These are phyloP conservation scores for Chionographis japonica DNA, from an alignment of 106 monocot genomes.

Conservation along the genomic window DNA sequence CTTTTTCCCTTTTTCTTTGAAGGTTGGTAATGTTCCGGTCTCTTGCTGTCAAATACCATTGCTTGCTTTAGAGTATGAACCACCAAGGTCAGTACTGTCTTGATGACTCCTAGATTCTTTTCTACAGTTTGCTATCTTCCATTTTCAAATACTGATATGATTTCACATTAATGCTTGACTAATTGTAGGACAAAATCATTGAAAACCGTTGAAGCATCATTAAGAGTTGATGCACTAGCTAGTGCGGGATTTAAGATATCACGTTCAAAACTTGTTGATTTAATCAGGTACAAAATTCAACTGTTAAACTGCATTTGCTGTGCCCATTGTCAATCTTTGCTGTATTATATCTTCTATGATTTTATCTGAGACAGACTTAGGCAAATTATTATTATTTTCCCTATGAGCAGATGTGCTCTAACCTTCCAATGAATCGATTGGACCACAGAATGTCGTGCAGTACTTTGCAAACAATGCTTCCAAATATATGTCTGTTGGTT, in stretches of 20 bases:
- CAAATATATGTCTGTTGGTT: no score
- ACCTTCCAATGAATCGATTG: neutral
- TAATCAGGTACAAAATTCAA: conserved; percentile 61
- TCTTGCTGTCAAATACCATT: conserved; percentile 78
- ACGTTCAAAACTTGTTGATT: conserved; percentile 80
- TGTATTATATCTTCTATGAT: neutral
- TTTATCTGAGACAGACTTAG: neutral
- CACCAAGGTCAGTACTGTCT: conserved; percentile 61
- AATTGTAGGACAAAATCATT: conserved; percentile 66
- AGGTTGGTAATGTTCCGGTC: conserved; percentile 88
- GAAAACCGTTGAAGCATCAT: conserved; percentile 86
- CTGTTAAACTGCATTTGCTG: neutral
- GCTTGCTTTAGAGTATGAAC: conserved; percentile 95
- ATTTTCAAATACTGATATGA: neutral
- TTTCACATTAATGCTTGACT: neutral
- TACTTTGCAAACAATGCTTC: no score
- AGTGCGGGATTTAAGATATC: conserved; percentile 99
- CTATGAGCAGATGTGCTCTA: neutral
- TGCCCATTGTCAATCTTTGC: no score
- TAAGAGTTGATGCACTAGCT: conserved; percentile 91
- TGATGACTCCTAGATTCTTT: neutral
- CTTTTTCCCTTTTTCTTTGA: conserved; percentile 7
- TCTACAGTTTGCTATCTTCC: neutral
- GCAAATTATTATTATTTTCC: neutral
- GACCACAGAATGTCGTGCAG: no score